A percentile compares a stretch with the other conserved stretches of the same genome.
Evolutionary conservation across 169 alveolate genomes (phyloP).

Genomic region (Cryptosporidium canis): DNA sequence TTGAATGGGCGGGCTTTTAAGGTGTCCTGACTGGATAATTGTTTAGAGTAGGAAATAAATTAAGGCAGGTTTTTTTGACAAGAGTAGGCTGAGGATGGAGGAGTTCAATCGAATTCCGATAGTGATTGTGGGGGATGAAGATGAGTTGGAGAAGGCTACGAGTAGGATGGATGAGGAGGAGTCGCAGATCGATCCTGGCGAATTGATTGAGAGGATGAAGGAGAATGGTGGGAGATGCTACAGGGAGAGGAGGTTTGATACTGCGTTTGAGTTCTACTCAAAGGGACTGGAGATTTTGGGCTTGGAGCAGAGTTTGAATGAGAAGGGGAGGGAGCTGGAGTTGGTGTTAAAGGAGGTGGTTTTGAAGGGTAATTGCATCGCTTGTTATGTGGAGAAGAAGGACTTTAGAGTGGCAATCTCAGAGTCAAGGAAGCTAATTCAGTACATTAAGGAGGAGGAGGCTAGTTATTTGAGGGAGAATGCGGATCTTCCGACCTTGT

Average conservation of each 20-base stretch:
- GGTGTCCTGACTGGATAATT: neutral
- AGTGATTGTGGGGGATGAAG: constrained; percentile 31
- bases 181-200: neutral
- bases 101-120: constrained; percentile 62
- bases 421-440: constrained; percentile 15
- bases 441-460: neutral
- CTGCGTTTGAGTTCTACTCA: neutral
- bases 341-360: neutral
- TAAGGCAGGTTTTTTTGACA: neutral
- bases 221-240: constrained; percentile 12
- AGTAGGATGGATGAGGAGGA: neutral
- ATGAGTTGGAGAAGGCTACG: neutral
- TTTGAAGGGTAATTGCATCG: constrained; percentile 28
- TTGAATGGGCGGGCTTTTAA: neutral
- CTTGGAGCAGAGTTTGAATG: neutral
- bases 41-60: neutral
- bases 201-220: constrained; percentile 7
- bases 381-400: constrained; percentile 38
- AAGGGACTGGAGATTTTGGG: constrained; percentile 41
- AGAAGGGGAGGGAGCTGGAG: neutral
- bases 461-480: neutral
- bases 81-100: constrained; percentile 17
- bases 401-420: neutral
- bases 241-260: neutral
- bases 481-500: constrained; percentile 1